Percentiles rank a stretch among this genome's conserved stretches.
These are phyloP conservation scores for Suhomyces canberraensis DNA, from an alignment of 805 yeast species.

Conservation along the genomic window DNA sequence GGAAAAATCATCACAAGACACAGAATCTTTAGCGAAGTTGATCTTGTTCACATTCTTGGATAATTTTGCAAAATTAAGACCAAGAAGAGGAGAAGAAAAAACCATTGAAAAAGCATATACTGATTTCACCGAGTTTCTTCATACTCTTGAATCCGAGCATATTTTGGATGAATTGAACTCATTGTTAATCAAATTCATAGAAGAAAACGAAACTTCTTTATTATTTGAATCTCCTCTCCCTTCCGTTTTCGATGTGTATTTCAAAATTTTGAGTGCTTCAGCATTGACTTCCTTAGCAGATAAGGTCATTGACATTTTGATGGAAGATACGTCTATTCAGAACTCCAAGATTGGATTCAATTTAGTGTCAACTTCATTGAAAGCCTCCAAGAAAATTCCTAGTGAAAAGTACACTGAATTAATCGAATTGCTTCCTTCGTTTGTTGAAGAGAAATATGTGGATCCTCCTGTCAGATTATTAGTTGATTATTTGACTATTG, in stretches of 20 bases:
- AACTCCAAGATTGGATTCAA: conserved; percentile 7
- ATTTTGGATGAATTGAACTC: not conserved
- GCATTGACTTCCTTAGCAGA: not conserved
- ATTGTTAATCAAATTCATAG: not conserved
- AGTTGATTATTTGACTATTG: conserved; percentile 6
- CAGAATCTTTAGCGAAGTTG: not conserved
- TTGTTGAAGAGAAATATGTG: conserved; percentile 24
- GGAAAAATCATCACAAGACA: not conserved
- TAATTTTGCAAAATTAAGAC: conserved; percentile 5
- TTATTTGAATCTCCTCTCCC: conserved; percentile 7
- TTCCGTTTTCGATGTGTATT: conserved; percentile 12
- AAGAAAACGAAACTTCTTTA: not conserved
- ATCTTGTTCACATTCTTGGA: conserved; percentile 8
- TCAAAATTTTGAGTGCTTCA: not conserved
- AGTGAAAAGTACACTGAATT: not conserved
- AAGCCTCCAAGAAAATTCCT: not conserved
- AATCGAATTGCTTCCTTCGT: conserved; percentile 18
- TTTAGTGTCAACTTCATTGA: conserved; percentile 5
- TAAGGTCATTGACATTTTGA: not conserved
- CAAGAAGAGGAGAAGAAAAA: not conserved
- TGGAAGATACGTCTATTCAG: conserved; percentile 7
- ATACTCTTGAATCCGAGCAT: not conserved
- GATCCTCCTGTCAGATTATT: conserved; percentile 19
- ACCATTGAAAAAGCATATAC: not conserved
- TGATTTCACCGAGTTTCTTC: not conserved